Percentiles rank a stretch among this genome's conserved stretches.
Conservation (phyloP, 2,329 filamentous ascomycete genomes). For the Cladosporium colombiae region DNA sequence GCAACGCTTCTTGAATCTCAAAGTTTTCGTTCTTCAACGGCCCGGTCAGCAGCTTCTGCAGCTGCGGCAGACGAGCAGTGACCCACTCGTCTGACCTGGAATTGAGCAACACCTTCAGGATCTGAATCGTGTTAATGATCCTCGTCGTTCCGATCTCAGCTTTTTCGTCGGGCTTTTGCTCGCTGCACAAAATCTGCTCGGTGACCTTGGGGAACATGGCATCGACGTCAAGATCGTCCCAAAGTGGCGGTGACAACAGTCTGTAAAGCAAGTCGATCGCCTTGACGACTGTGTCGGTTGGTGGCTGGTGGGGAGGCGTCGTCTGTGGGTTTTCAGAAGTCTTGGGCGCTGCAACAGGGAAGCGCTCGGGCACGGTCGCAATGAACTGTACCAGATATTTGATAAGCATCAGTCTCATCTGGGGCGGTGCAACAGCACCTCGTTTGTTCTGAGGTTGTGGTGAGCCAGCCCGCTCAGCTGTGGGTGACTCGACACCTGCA, state of each 20-base stretch:
- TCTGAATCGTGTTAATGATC: constrained; percentile 91
- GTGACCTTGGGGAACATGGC: constrained; percentile 81
- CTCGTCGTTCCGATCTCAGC: constrained; percentile 75
- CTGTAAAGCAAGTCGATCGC: constrained; percentile 79
- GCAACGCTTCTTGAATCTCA: constrained; percentile 90
- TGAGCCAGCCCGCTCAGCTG: constrained; percentile 22
- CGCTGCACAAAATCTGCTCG: constrained; percentile 78
- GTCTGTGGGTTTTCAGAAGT: constrained; percentile 51
- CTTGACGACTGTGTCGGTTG: constrained; percentile 81
- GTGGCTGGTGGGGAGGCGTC: constrained; percentile 49
- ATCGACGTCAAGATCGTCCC: constrained; percentile 89
- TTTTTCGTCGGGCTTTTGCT: constrained; percentile 56
- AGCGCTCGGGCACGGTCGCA: constrained; percentile 83
- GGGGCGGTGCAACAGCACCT: constrained; percentile 44
- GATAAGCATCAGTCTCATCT: constrained; percentile 75
- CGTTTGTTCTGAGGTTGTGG: constrained; percentile 29
- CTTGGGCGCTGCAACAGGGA: constrained; percentile 67
- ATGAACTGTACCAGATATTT: constrained; percentile 97
- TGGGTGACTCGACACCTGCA: constrained; percentile 31
- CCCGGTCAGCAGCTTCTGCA: constrained; percentile 90
- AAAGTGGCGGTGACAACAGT: constrained; percentile 81
- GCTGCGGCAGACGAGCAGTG: constrained; percentile 68
- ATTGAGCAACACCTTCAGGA: constrained; percentile 85
- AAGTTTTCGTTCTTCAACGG: constrained; percentile 83
- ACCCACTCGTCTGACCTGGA: constrained; percentile 91